A percentile compares a stretch with the other conserved stretches of the same genome.
Conservation (phyloP, 305 asterid genomes). For the Fraxinus latifolia region DNA sequence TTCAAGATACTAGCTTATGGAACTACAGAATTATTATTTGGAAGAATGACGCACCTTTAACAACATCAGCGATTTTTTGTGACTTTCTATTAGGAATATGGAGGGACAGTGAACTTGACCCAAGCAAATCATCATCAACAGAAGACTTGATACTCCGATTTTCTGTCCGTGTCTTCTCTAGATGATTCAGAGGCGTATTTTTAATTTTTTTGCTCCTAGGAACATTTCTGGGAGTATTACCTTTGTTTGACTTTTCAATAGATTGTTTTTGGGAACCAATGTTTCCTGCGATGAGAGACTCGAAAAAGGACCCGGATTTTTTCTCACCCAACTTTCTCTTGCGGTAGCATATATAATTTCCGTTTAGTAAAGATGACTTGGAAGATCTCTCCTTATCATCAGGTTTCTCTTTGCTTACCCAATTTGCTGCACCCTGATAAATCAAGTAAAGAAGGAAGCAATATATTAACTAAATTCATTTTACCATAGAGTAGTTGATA, state of each 20-base stretch:
- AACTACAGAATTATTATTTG: constrained; percentile 15
- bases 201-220: constrained; percentile 33
- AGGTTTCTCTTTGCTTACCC: constrained; percentile 31
- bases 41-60: constrained; percentile 49
- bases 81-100: constrained; percentile 29
- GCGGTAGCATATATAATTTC: constrained; percentile 55
- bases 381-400: constrained; percentile 36
- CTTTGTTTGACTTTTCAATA: constrained; percentile 51
- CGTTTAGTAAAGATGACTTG: constrained; percentile 40
- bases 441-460: constrained; percentile 23
- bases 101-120: constrained; percentile 32
- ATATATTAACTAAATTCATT: neutral
- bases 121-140: constrained; percentile 29
- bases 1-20: constrained; percentile 6
- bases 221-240: constrained; percentile 30
- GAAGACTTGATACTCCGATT: constrained; percentile 26
- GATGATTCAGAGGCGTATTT: constrained; percentile 19
- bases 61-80: constrained; percentile 35
- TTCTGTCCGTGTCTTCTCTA: constrained; percentile 28
- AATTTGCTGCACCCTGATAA: constrained; percentile 41
- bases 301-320: constrained; percentile 41
- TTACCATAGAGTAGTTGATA: constrained; percentile 11
- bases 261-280: constrained; percentile 35
- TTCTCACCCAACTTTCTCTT: constrained; percentile 48
- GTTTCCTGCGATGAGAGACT: constrained; percentile 37